These are phyloP conservation scores for Phytophthora hibernalis DNA, from an alignment of 352 stramenopile species.

Conservation along the genomic window DNA sequence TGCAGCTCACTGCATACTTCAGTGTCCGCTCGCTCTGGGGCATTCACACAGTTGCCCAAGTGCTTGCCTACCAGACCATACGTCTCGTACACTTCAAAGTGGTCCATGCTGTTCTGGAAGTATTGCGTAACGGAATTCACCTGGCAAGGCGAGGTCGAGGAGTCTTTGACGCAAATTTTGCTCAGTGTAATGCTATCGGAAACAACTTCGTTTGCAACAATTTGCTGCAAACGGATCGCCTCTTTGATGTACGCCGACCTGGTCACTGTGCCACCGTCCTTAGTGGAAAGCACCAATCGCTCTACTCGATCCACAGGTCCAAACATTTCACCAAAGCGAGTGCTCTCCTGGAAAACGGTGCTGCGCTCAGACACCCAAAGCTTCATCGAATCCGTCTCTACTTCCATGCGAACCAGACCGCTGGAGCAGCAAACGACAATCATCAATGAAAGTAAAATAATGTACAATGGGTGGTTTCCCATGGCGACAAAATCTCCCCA, in stretches of 20 bases:
- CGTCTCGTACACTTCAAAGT: constrained; percentile 60
- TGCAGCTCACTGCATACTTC: constrained; percentile 50
- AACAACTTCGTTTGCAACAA: constrained; percentile 36
- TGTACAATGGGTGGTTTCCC: constrained; percentile 51
- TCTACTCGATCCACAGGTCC: constrained; percentile 65
- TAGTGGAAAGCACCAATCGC: constrained; percentile 60
- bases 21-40: constrained; percentile 30
- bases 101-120: constrained; percentile 65
- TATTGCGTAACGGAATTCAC: constrained; percentile 69
- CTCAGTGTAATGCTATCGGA: constrained; percentile 35
- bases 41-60: constrained; percentile 47
- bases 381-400: constrained; percentile 63
- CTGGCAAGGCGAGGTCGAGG: constrained; percentile 50
- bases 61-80: constrained; percentile 54
- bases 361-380: constrained; percentile 62
- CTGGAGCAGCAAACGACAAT: constrained; percentile 47
- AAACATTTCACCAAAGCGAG: constrained; percentile 58
- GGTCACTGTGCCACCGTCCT: constrained; percentile 60
- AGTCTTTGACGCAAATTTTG: constrained; percentile 70
- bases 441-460: constrained; percentile 52
- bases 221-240: constrained; percentile 58
- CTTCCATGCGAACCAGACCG: constrained; percentile 49
- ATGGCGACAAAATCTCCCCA: constrained; percentile 61
- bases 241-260: constrained; percentile 58
- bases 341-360: constrained; percentile 47